Conservation (phyloP, 306 rosid species). For the Hylodesmum podocarpum region DNA sequence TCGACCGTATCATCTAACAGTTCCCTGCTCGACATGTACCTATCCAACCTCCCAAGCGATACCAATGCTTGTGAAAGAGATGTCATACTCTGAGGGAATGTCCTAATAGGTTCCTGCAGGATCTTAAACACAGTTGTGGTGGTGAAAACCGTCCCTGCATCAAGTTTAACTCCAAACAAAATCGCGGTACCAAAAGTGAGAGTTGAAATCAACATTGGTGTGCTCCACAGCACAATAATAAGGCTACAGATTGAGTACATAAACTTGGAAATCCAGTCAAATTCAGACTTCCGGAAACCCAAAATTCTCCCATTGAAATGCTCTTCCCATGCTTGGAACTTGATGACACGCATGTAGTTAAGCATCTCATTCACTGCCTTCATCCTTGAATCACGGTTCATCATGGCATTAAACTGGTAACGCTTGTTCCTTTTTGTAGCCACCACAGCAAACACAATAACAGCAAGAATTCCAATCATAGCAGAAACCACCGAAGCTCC, state of each 20-base stretch:
- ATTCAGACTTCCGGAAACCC: constrained; percentile 61
- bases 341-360: constrained; percentile 91
- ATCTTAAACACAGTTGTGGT: constrained; percentile 79
- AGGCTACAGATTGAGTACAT: constrained; percentile 65
- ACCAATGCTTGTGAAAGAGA: constrained; percentile 90
- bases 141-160: constrained; percentile 92
- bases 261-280: constrained; percentile 81
- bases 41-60: constrained; percentile 83
- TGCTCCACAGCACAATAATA: constrained; percentile 69
- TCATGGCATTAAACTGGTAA: constrained; percentile 71
- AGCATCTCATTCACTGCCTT: constrained; percentile 97
- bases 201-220: constrained; percentile 69
- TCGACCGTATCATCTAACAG: constrained; percentile 53
- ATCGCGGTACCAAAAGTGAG: constrained; percentile 76
- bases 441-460: constrained; percentile 47
- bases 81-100: constrained; percentile 87
- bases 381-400: constrained; percentile 86
- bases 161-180: constrained; percentile 67
- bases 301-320: constrained; percentile 73
- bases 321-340: constrained; percentile 98
- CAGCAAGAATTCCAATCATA: constrained; percentile 43
- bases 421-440: constrained; percentile 52
- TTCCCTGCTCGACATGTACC: constrained; percentile 76
- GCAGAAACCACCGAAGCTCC: constrained; percentile 64
- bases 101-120: constrained; percentile 92